Evolutionary conservation across 2,329 filamentous ascomycete species (phyloP).

Genomic region (Colletotrichum camelliae): DNA sequence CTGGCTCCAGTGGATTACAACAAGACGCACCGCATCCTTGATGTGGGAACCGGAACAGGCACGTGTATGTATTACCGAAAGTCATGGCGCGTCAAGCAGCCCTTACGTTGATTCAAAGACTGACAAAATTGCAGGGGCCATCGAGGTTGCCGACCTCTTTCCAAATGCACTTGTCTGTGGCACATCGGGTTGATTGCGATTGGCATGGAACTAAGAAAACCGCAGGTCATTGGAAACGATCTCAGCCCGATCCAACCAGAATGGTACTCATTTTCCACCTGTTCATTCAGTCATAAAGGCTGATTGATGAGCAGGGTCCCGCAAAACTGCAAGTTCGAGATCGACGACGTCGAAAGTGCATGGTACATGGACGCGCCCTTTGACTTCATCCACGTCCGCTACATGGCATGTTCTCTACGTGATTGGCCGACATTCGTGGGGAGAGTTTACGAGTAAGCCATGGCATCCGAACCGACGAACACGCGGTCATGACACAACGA

Average conservation of each 20-base stretch:
- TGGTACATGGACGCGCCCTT: neutral
- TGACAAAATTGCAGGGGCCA: neutral
- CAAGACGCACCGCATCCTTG: neutral
- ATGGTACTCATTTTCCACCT: neutral
- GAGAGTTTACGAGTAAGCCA: neutral
- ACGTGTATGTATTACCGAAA: neutral
- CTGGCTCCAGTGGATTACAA: neutral
- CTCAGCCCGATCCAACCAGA: neutral
- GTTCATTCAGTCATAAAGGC: neutral
- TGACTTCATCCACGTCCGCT: neutral
- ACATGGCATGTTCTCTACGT: neutral
- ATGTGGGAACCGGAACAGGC: neutral
- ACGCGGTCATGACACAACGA: too few species aligned
- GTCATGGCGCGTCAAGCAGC: neutral
- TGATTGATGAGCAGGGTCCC: neutral
- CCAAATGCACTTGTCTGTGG: neutral
- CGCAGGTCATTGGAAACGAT: neutral
- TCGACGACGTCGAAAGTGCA: neutral
- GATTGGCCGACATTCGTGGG: neutral
- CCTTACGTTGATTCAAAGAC: neutral
- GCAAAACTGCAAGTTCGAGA: neutral
- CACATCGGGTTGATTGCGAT: neutral
- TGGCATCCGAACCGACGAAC: too few species aligned
- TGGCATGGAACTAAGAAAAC: neutral
- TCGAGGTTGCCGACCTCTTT: neutral